phyloP scores from a whole-genome alignment of 2,329 filamentous ascomycete species.

The Ceratocystis huliohia region DNA sequence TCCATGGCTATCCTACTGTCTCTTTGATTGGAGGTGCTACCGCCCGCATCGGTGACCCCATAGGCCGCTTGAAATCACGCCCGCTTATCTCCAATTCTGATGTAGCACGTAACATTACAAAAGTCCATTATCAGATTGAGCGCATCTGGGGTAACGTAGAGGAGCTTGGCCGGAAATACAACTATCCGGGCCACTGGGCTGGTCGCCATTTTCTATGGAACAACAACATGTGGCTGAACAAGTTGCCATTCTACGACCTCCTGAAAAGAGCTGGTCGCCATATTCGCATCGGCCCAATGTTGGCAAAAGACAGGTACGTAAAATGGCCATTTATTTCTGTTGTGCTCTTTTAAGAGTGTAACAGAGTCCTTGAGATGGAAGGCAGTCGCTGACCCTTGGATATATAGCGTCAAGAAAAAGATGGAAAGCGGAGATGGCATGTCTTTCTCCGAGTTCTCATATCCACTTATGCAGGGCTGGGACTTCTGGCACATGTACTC shows the following conservation, averaged over 20 bases:
- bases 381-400: slow-evolving; percentile 22
- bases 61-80: slow-evolving; percentile 51
- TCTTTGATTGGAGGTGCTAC: slow-evolving; percentile 63
- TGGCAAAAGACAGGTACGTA: slow-evolving; percentile 73
- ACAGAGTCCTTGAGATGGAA: background rate
- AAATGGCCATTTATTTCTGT: background rate
- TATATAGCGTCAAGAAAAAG: slow-evolving; percentile 57
- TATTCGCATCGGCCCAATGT: slow-evolving; percentile 72
- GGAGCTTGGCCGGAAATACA: slow-evolving; percentile 49
- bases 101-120: slow-evolving; percentile 50
- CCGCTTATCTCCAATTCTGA: slow-evolving; percentile 39
- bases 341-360: background rate
- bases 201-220: slow-evolving; percentile 60
- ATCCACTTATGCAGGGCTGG: slow-evolving; percentile 88
- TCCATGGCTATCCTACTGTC: slow-evolving; percentile 57
- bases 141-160: slow-evolving; percentile 66
- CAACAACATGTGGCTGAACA: slow-evolving; percentile 75
- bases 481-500: slow-evolving; percentile 85
- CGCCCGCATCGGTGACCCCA: slow-evolving; percentile 67
- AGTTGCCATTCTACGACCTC: slow-evolving; percentile 59
- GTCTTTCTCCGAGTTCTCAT: slow-evolving; percentile 86
- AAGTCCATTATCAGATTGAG: slow-evolving; percentile 57
- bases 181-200: slow-evolving; percentile 48
- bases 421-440: slow-evolving; percentile 80
- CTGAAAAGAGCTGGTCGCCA: slow-evolving; percentile 59